phyloP scores from a whole-genome alignment of 2,329 filamentous ascomycete genomes.

The Aspergillus sp. region DNA sequence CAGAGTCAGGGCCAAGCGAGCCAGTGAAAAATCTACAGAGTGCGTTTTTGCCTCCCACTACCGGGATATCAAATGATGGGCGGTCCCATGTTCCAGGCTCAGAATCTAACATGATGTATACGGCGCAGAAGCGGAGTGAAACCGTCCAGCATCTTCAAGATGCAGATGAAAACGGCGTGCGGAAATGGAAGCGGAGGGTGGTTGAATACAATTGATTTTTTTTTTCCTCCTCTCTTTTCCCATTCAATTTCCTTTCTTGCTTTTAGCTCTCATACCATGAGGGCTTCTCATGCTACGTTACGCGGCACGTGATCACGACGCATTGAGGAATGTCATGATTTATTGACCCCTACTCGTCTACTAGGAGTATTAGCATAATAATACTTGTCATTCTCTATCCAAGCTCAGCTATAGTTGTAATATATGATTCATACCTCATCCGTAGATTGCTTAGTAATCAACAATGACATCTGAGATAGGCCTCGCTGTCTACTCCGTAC shows the following conservation, averaged over 20 bases:
- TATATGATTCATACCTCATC: too few species aligned
- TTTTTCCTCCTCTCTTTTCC: conserved; percentile 1
- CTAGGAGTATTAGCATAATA: too few species aligned
- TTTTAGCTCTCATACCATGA: not conserved
- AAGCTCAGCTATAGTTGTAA: too few species aligned
- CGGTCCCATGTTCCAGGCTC: not conserved
- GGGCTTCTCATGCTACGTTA: not conserved
- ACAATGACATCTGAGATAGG: too few species aligned
- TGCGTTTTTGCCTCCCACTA: not conserved
- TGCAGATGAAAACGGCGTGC: conserved; percentile 22
- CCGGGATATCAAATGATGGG: not conserved
- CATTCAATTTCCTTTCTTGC: not conserved
- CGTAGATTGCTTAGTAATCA: too few species aligned
- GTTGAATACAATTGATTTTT: conserved; percentile 27
- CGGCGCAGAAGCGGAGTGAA: conserved; percentile 24
- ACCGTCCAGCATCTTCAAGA: conserved; percentile 26
- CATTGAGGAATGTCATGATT: too few species aligned
- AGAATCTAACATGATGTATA: not conserved
- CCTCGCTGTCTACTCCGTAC: too few species aligned
- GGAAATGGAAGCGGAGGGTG: conserved; percentile 29
- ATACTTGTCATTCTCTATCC: too few species aligned
- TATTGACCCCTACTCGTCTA: too few species aligned
- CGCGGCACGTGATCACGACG: not conserved
- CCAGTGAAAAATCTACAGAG: not conserved
- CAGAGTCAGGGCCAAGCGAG: not conserved